Conservation (phyloP, 1,284 basidiomycete genomes). For the Coniferiporia sulphurascens region DNA sequence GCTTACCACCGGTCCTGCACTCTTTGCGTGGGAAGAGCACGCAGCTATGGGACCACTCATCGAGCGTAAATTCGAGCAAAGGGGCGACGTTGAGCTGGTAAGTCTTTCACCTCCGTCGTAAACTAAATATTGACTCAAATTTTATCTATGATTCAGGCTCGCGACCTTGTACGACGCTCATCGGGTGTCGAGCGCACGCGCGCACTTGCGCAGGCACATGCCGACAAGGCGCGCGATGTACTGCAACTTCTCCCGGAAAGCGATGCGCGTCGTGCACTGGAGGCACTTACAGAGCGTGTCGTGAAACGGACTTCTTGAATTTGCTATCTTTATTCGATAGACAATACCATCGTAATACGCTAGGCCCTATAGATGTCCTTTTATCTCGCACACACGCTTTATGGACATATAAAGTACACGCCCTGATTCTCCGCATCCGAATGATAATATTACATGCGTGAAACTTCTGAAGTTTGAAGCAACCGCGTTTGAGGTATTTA, state of each 20-base stretch:
- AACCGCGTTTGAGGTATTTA: no score
- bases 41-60: constrained; percentile 82
- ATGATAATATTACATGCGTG: not conserved
- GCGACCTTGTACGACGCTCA: constrained; percentile 68
- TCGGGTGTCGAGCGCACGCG: constrained; percentile 79
- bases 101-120: constrained; percentile 25
- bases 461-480: no score
- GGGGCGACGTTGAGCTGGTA: constrained; percentile 84
- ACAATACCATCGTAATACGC: not conserved
- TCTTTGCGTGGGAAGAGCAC: constrained; percentile 94
- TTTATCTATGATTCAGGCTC: constrained; percentile 44
- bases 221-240: constrained; percentile 70
- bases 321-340: constrained; percentile 9
- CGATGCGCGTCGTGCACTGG: constrained; percentile 72
- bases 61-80: constrained; percentile 72
- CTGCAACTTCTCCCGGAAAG: constrained; percentile 77
- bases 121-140: no score
- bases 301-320: constrained; percentile 49
- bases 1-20: constrained; percentile 85
- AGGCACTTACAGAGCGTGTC: constrained; percentile 58
- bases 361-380: not conserved
- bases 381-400: not conserved
- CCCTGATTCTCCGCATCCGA: not conserved
- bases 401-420: not conserved
- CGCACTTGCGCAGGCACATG: constrained; percentile 74